Evolutionary conservation across 2,329 filamentous ascomycete genomes (phyloP).

Genomic region (Fusarium sp.): DNA sequence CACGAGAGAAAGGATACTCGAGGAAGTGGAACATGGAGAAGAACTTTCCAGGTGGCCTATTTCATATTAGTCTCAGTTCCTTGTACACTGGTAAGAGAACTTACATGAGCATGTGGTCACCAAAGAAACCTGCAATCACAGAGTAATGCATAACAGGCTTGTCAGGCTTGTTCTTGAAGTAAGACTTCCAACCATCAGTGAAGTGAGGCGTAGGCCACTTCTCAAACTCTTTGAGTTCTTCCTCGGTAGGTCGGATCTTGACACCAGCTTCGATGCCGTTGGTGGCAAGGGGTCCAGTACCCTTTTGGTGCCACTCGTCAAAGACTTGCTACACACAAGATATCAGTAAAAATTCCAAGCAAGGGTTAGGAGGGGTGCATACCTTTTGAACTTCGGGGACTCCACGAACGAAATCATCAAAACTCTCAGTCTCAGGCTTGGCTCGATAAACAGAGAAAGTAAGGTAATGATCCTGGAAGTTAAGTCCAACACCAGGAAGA

Average conservation of each 20-base stretch:
- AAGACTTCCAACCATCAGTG: slow-evolving; percentile 79
- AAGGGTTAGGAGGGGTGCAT: slow-evolving; percentile 31
- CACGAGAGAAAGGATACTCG: slow-evolving; percentile 81
- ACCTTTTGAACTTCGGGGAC: slow-evolving; percentile 78
- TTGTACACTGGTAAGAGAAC: slow-evolving; percentile 20
- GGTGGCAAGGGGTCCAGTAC: slow-evolving; percentile 80
- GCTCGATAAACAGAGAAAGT: slow-evolving; percentile 78
- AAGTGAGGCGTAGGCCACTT: slow-evolving; percentile 82
- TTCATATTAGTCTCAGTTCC: slow-evolving; percentile 33
- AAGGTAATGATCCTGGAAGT: slow-evolving; percentile 83
- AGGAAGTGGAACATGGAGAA: slow-evolving; percentile 88
- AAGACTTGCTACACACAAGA: slow-evolving; percentile 65
- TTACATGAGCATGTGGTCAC: slow-evolving; percentile 70
- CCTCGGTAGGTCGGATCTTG: slow-evolving; percentile 77
- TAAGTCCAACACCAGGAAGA: slow-evolving; percentile 78
- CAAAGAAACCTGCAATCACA: slow-evolving; percentile 76
- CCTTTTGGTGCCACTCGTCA: slow-evolving; percentile 82
- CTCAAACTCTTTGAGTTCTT: slow-evolving; percentile 77
- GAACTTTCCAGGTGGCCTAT: slow-evolving; percentile 80
- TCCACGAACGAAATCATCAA: slow-evolving; percentile 83
- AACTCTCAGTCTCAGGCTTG: slow-evolving; percentile 80
- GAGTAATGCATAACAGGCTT: slow-evolving; percentile 91
- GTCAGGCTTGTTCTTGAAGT: slow-evolving; percentile 87
- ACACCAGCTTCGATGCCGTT: slow-evolving; percentile 86
- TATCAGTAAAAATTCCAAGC: not conserved